phyloP scores from a whole-genome alignment of 2,329 filamentous ascomycete species.

The Myriosclerotinia duriaeana region DNA sequence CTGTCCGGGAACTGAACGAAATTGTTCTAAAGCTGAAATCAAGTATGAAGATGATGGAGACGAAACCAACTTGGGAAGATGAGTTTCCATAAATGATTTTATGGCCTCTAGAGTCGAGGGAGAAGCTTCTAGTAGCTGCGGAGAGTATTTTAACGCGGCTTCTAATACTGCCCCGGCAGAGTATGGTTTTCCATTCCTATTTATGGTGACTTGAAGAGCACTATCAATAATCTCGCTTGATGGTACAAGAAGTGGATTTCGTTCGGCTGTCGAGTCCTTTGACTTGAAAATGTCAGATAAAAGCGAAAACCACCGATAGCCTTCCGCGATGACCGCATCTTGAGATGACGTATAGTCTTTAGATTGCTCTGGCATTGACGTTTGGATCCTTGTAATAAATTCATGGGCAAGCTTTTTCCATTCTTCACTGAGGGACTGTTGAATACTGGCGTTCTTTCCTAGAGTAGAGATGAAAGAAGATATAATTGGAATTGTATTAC shows the following conservation, averaged over 20 bases:
- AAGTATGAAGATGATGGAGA: slow-evolving; percentile 69
- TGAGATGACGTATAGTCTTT: slow-evolving; percentile 75
- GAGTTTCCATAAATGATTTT: slow-evolving; percentile 52
- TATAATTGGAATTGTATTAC: slow-evolving; percentile 40
- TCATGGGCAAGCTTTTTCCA: slow-evolving; percentile 63
- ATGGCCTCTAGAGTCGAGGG: slow-evolving; percentile 49
- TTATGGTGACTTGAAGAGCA: slow-evolving; percentile 51
- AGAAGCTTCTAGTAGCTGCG: slow-evolving; percentile 44
- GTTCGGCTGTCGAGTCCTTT: slow-evolving; percentile 28
- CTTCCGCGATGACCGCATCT: slow-evolving; percentile 61
- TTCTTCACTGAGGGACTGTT: slow-evolving; percentile 52
- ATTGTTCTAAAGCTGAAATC: slow-evolving; percentile 61
- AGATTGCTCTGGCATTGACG: slow-evolving; percentile 78
- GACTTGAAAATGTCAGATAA: slow-evolving; percentile 41
- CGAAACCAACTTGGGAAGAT: slow-evolving; percentile 58
- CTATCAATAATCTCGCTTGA: slow-evolving; percentile 32
- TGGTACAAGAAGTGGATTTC: slow-evolving; percentile 26
- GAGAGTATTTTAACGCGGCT: slow-evolving; percentile 49
- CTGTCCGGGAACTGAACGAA: slow-evolving; percentile 48
- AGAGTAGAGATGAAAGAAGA: slow-evolving; percentile 49
- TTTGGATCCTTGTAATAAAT: slow-evolving; percentile 66
- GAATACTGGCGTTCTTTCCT: slow-evolving; percentile 46
- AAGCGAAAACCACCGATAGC: slow-evolving; percentile 62
- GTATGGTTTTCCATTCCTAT: slow-evolving; percentile 64
- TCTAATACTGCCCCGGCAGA: slow-evolving; percentile 61